Evolutionary conservation across 164 flowering plant genomes (phyloP).

Genomic region (Vitis riparia): DNA sequence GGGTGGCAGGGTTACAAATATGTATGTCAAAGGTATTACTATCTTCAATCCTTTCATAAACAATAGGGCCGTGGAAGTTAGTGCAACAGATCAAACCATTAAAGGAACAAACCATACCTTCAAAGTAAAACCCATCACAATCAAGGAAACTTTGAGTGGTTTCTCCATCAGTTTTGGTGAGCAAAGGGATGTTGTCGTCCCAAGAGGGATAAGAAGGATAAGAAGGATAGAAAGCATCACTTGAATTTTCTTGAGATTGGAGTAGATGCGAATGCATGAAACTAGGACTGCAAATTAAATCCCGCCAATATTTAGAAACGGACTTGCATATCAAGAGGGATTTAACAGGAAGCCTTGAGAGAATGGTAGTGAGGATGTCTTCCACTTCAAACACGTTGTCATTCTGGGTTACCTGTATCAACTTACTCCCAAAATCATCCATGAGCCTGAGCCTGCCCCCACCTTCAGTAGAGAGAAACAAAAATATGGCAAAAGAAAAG

Average conservation of each 20-base stretch:
- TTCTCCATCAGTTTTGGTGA: neutral
- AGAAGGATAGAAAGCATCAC: slow-evolving; percentile 5
- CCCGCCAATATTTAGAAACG: slow-evolving; percentile 11
- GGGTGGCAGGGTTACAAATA: slow-evolving; percentile 18
- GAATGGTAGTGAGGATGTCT: slow-evolving; percentile 2
- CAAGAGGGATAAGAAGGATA: neutral
- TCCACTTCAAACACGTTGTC: neutral
- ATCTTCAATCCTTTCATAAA: too few relatives aligned
- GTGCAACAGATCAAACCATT: slow-evolving; percentile 20
- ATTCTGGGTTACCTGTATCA: too few relatives aligned
- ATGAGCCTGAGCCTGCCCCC: neutral
- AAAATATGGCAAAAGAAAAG: too few relatives aligned
- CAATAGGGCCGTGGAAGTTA: neutral
- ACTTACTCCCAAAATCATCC: neutral
- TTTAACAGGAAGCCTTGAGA: slow-evolving; percentile 11
- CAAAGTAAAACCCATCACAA: neutral
- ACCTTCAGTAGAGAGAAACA: too few relatives aligned
- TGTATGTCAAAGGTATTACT: neutral
- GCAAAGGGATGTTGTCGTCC: neutral
- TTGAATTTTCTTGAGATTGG: slow-evolving; percentile 1
- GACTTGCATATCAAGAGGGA: neutral
- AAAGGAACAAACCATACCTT: slow-evolving; percentile 6
- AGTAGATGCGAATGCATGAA: slow-evolving; percentile 5
- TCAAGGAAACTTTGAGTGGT: neutral
- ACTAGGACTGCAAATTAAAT: neutral